Evolutionary conservation across 2,329 filamentous ascomycete species (phyloP).

Genomic region (Orbilia ellipsospora): DNA sequence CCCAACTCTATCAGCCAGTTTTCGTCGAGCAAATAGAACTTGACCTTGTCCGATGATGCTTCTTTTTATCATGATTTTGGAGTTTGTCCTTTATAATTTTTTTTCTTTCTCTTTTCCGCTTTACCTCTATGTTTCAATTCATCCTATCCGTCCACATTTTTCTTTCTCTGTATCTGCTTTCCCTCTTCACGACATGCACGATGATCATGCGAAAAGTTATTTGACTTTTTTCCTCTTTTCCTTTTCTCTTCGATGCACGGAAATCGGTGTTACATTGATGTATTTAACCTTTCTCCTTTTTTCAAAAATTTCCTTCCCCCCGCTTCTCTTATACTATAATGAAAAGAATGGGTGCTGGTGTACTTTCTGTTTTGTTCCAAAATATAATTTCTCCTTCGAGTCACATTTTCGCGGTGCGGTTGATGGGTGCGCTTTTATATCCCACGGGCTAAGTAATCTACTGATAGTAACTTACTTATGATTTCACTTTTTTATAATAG

Average conservation of each 20-base stretch:
- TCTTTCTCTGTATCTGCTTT: not conserved
- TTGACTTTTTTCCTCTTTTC: constrained; percentile 5
- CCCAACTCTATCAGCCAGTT: not conserved
- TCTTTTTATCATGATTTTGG: not conserved
- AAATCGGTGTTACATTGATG: constrained; percentile 51
- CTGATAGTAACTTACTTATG: too few relatives aligned
- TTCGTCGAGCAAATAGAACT: not conserved
- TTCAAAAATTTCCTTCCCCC: not conserved
- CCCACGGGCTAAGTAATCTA: too few relatives aligned
- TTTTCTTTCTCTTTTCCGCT: not conserved
- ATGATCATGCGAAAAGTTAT: not conserved
- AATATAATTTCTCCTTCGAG: constrained; percentile 4
- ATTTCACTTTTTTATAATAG: too few relatives aligned
- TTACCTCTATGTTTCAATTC: constrained; percentile 4
- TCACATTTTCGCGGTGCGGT: too few relatives aligned
- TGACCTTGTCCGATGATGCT: not conserved
- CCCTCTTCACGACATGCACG: not conserved
- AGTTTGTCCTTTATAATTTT: not conserved
- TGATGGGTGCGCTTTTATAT: too few relatives aligned
- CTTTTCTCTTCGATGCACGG: constrained; percentile 28
- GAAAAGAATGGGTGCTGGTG: constrained; percentile 33
- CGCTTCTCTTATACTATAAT: constrained; percentile 13
- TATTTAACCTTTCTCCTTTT: constrained; percentile 43
- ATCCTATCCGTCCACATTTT: not conserved
- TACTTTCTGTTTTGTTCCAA: constrained; percentile 20